Base-by-base conservation (phyloP, 192 early-diverging fungal genomes). In the Coemansia sp. region DNA sequence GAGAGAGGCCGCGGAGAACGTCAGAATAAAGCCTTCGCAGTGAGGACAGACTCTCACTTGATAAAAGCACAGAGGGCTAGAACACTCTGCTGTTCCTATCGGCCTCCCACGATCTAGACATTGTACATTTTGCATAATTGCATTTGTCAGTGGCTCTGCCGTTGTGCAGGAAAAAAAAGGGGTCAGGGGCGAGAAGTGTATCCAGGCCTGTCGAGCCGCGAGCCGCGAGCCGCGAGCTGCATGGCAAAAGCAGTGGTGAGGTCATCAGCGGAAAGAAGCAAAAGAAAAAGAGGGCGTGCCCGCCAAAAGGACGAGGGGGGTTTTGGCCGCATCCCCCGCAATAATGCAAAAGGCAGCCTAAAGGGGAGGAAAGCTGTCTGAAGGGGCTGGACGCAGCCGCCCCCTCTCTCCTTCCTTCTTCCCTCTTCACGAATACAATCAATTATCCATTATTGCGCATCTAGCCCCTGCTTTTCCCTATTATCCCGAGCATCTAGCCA, bases 251-350 rank as follows among this genome's bases (percentile, higher is more conserved):
- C 11, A n/a, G 46, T 1, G 49, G 49, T 51, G 49, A 51, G 20
- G 49, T 51, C 49, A 51, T 51, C 49, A 51, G 49, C 49, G 49
- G 49, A 51, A 51, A 51, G 20, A 22, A n/a, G 3, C 9, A 10
- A 49, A 49, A 49, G 15, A 20, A 49, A 5, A n/a, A n/a, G 49
- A 7, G 20, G 5, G 44, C 16, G 10, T 20, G n/a, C 5, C 51
- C 10, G 12, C 54, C 9, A 52, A 55, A 55, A 55, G 27, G 27
- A 31, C 3, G 12, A 27, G 54, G 54, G 54, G 54, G 54, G 5
- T n/a, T 55, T 55, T 55, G 22, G 54, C 54, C 52, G 52, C 52
- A 29, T 34, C 40, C 60, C 60, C 38, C 60, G 38, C 60, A 62
- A 41, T 12, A 54, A 22, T 44, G 16, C 12, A 22, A 18, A 22